Conservation (phyloP, 2,329 filamentous ascomycete species). For the Paecilomyces formosus region DNA sequence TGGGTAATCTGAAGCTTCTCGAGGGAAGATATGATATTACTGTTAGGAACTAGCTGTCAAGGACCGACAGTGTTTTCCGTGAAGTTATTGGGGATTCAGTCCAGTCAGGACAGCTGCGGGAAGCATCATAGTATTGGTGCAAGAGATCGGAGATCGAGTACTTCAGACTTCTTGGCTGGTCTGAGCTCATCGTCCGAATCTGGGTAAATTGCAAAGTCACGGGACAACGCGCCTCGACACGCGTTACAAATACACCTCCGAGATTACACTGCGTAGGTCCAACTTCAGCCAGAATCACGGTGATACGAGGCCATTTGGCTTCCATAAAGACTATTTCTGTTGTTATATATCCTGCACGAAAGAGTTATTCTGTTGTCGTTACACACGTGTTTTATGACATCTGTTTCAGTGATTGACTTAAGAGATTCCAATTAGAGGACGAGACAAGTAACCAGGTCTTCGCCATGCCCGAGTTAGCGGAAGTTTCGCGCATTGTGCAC, state of each 20-base stretch:
- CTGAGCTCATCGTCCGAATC: not conserved
- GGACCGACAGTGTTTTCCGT: not conserved
- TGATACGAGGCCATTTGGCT: not conserved
- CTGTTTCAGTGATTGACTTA: not conserved
- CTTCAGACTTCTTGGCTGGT: not conserved
- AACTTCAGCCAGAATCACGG: not conserved
- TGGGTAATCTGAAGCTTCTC: not conserved
- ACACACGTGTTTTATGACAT: not conserved
- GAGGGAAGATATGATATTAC: not conserved
- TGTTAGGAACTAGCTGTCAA: not conserved
- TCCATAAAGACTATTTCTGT: not conserved
- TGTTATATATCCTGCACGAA: no score
- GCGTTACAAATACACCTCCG: constrained; percentile 7
- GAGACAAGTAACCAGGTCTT: not conserved
- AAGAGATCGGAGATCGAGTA: not conserved
- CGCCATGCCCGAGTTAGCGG: constrained; percentile 43
- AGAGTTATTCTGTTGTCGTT: not conserved
- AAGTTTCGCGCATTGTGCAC: constrained; percentile 79
- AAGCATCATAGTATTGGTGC: not conserved
- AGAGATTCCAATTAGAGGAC: not conserved
- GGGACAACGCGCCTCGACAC: constrained; percentile 19
- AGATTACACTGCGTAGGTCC: constrained; percentile 3
- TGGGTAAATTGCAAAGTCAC: constrained; percentile 9
- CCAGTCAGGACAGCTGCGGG: not conserved
- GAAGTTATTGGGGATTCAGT: not conserved